phyloP scores from a whole-genome alignment of 2,329 filamentous ascomycete genomes.

The Colletotrichum trifolii region DNA sequence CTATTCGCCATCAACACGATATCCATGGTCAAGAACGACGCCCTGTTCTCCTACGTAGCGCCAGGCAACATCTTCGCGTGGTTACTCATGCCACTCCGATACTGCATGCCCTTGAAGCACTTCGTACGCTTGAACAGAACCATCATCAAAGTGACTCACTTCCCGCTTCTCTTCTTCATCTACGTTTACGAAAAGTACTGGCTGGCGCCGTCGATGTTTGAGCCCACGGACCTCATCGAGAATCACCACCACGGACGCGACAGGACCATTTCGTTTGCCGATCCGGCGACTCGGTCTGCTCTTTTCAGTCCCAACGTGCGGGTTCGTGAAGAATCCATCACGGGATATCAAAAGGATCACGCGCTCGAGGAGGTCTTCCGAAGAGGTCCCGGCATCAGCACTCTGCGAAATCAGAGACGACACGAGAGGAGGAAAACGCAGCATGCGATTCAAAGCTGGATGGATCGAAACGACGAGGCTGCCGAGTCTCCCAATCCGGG shows the following conservation, averaged over 20 bases:
- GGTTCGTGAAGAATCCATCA: constrained; percentile 85
- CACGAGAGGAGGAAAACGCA: constrained; percentile 78
- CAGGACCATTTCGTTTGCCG: constrained; percentile 66
- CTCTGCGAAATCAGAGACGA: constrained; percentile 68
- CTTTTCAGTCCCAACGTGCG: constrained; percentile 80
- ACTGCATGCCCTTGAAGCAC: constrained; percentile 79
- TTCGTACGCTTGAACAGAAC: constrained; percentile 91
- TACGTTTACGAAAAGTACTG: constrained; percentile 88
- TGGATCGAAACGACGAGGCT: constrained; percentile 75
- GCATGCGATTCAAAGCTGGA: constrained; percentile 89
- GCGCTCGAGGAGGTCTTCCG: constrained; percentile 93
- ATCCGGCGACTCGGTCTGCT: constrained; percentile 65
- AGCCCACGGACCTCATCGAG: constrained; percentile 88
- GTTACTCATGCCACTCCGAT: constrained; percentile 86
- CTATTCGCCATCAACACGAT: constrained; percentile 97
- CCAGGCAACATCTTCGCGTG: constrained; percentile 93
- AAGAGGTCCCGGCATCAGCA: constrained; percentile 72
- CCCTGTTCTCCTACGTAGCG: constrained; percentile 91
- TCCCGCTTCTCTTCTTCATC: constrained; percentile 87
- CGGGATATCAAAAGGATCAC: constrained; percentile 88
- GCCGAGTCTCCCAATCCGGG: constrained; percentile 55
- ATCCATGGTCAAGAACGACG: constrained; percentile 98
- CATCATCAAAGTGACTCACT: constrained; percentile 90
- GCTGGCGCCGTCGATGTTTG: constrained; percentile 79
- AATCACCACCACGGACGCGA: constrained; percentile 64